Evolutionary conservation across 2,329 filamentous ascomycete genomes (phyloP).

Genomic region (Ophiosphaerella herpotricha): DNA sequence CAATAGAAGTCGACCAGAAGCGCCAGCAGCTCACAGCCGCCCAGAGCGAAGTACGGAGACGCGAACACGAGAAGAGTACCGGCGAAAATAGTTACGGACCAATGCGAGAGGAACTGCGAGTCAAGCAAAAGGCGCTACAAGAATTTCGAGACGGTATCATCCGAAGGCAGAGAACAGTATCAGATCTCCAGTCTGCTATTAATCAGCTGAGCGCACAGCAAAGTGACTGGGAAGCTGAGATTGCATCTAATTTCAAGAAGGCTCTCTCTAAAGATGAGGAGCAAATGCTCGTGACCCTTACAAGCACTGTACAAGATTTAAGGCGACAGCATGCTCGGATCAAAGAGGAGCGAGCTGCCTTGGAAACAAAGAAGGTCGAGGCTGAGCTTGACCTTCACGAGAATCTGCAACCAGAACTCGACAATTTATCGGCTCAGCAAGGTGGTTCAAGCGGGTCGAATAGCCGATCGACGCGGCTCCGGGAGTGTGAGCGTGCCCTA

Average conservation of each 20-base stretch:
- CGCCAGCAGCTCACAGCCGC: constrained; percentile 88
- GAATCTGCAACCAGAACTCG: constrained; percentile 83
- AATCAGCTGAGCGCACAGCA: constrained; percentile 71
- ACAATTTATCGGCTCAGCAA: constrained; percentile 65
- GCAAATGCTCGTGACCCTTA: constrained; percentile 73
- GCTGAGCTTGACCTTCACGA: constrained; percentile 88
- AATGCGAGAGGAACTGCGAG: constrained; percentile 74
- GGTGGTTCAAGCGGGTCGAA: constrained; percentile 61
- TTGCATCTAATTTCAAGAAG: constrained; percentile 90
- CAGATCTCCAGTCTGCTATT: constrained; percentile 68
- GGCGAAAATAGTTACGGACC: constrained; percentile 83
- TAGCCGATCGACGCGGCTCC: constrained; percentile 62
- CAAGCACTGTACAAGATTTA: constrained; percentile 70
- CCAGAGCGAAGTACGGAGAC: constrained; percentile 81
- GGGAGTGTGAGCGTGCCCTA: constrained; percentile 79
- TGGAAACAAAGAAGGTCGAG: constrained; percentile 79
- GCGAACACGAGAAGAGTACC: constrained; percentile 76
- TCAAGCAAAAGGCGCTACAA: constrained; percentile 75
- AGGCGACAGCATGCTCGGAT: constrained; percentile 77
- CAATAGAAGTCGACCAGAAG: constrained; percentile 72
- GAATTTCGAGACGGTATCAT: constrained; percentile 75
- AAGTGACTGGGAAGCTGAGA: constrained; percentile 76
- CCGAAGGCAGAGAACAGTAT: constrained; percentile 65
- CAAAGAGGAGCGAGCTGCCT: constrained; percentile 72
- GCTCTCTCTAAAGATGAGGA: constrained; percentile 83